Conservation (phyloP, 192 early-diverging fungal genomes). For the Paraglomus brasilianum region DNA sequence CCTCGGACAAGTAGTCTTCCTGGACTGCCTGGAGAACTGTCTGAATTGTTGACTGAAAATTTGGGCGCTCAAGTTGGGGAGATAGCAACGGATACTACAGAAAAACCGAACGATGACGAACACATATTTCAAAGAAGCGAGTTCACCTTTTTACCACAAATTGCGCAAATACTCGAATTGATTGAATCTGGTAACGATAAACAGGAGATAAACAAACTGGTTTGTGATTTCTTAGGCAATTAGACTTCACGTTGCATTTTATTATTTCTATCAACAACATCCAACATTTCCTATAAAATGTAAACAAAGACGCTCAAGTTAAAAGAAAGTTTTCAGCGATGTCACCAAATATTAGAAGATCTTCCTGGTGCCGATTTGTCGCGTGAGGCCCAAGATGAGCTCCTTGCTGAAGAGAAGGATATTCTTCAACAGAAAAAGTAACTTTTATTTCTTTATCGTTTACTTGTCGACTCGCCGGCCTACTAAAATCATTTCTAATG, state of each 20-base stretch:
- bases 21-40: too few species aligned
- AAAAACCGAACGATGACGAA: too few species aligned
- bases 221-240: background rate
- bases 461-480: too few species aligned
- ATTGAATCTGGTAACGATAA: slow-evolving; percentile 10
- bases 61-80: too few species aligned
- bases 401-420: slow-evolving; percentile 21
- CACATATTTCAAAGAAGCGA: slow-evolving; percentile 4
- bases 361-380: slow-evolving; percentile 30
- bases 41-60: too few species aligned
- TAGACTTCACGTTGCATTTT: background rate
- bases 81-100: too few species aligned
- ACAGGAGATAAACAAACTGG: slow-evolving; percentile 6
- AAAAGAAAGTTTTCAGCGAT: slow-evolving; percentile 25
- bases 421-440: slow-evolving; percentile 21
- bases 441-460: background rate
- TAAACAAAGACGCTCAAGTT: slow-evolving; percentile 5
- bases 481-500: too few species aligned
- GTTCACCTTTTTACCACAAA: slow-evolving; percentile 15
- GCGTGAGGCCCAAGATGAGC: slow-evolving; percentile 21
- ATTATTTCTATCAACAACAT: background rate
- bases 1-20: too few species aligned
- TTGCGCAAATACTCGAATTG: slow-evolving; percentile 15
- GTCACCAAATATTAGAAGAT: slow-evolving; percentile 26
- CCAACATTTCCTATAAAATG: background rate